phyloP scores from a whole-genome alignment of 768 basidiomycete species.

The Kwoniella shandongensis region DNA sequence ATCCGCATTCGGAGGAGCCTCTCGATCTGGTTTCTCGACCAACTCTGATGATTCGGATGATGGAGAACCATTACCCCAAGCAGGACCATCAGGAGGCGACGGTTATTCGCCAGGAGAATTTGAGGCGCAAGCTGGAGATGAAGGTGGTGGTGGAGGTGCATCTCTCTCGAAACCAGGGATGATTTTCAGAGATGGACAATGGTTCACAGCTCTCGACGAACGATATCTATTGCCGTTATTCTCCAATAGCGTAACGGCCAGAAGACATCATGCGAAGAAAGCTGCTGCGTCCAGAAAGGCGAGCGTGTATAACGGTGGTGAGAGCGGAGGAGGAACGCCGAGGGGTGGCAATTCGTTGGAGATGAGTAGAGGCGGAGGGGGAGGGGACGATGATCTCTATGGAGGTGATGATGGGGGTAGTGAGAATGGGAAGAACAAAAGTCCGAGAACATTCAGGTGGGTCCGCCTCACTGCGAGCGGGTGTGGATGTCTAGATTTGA shows the following conservation, averaged over 20 bases:
- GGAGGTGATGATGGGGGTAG: conserved; percentile 39
- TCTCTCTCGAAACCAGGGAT: conserved; percentile 38
- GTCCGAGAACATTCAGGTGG: conserved; percentile 49
- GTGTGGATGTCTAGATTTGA: background rate
- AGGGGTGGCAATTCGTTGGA: conserved; percentile 34
- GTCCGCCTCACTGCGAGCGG: conserved; percentile 12
- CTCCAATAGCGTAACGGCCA: conserved; percentile 51
- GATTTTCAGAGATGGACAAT: conserved; percentile 70
- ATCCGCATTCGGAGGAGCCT: conserved; percentile 17
- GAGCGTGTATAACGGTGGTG: conserved; percentile 35
- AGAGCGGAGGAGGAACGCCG: conserved; percentile 37
- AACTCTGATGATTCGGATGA: conserved; percentile 46
- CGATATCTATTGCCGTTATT: conserved; percentile 89
- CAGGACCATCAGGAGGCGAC: conserved; percentile 23
- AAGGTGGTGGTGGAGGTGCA: conserved; percentile 11
- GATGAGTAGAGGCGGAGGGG: conserved; percentile 29
- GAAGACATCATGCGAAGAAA: conserved; percentile 45
- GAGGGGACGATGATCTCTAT: conserved; percentile 25
- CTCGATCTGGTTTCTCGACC: conserved; percentile 45
- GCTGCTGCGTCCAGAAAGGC: conserved; percentile 24
- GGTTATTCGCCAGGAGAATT: conserved; percentile 20
- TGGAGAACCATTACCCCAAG: conserved; percentile 44
- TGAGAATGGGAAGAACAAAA: conserved; percentile 52
- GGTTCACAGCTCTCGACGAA: conserved; percentile 95
- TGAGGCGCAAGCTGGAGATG: conserved; percentile 20